Percentiles rank a stretch among this genome's conserved stretches.
Conservation (phyloP, 2,329 filamentous ascomycete genomes). For the Fusarium napiforme region DNA sequence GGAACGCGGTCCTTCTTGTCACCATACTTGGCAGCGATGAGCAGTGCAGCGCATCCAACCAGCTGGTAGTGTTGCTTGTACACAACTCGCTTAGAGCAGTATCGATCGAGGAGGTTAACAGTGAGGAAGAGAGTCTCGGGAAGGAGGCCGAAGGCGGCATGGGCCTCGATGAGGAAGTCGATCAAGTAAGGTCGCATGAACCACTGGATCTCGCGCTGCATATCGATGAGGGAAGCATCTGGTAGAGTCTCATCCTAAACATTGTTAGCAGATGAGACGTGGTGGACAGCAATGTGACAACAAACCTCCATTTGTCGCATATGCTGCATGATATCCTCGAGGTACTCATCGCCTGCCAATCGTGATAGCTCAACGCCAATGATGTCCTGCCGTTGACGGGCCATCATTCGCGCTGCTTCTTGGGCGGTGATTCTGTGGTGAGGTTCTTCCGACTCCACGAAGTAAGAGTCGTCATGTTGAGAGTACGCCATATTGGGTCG, state of each 20-base stretch:
- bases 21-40: constrained; percentile 98
- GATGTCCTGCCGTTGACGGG: constrained; percentile 84
- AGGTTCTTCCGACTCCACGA: constrained; percentile 66
- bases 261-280: constrained; percentile 40
- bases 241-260: constrained; percentile 82
- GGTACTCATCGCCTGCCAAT: constrained; percentile 87
- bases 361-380: constrained; percentile 90
- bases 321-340: constrained; percentile 93
- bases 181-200: constrained; percentile 99
- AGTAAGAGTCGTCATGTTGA: constrained; percentile 60
- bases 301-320: constrained; percentile 93
- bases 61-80: constrained; percentile 99
- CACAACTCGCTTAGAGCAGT: constrained; percentile 96
- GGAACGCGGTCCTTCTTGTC: constrained; percentile 99
- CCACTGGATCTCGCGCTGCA: constrained; percentile 99
- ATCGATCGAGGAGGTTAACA: constrained; percentile 95
- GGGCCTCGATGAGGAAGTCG: constrained; percentile 97
- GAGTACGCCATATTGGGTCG: constrained; percentile 60
- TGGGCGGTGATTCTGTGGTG: constrained; percentile 72
- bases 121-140: constrained; percentile 96
- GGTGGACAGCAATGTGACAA: background rate
- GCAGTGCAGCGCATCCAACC: constrained; percentile 92
- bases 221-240: constrained; percentile 97
- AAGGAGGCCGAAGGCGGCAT: constrained; percentile 91
- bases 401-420: constrained; percentile 81